Base-by-base conservation (phyloP, 1,284 basidiomycete genomes). In the Cutaneotrichosporon sp. region DNA sequence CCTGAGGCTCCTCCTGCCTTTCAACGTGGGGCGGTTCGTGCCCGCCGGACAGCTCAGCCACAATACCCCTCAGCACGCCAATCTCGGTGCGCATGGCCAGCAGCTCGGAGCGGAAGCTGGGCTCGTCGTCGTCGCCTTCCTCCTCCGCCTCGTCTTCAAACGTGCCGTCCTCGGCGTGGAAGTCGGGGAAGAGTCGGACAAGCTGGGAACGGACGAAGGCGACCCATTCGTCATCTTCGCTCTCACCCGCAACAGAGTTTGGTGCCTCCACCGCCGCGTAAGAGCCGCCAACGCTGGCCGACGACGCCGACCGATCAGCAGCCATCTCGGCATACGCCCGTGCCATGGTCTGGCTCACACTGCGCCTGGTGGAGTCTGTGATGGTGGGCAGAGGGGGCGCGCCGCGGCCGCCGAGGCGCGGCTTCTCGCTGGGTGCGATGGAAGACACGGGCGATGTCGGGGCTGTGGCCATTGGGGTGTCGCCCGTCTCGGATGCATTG, bases 171-270 rank as follows among this genome's bases (percentile, higher is more conserved):
- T 31, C 52, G n/a, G 32, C 32, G 16, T 49, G 25, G 54, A 67
- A 63, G 46, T 71, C 69, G n/a, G 69, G 69, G 51, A 71, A 71
- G 14, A 71, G 55, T 16, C 59, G 52, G 5, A 52, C 55, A n/a
- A 71, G 63, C 52, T 71, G 69, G 25, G 55, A 27, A 11, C 65
- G 54, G 25, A 71, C 64, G 32, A 65, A 62, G n/a, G 49, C 46
- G 60, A 68, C 68, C 67, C 69, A 69, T 22, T 60, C 51, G 43
- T 69, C 68, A 41, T 66, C 65, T 19, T 60, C 51, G 59, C 38
- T 17, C 29, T 31, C 29, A 9, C 29, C 29, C 29, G 9, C 29
- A 31, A 31, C 29, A 31, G 14, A 31, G 29, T 14, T 61, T 31
- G 22, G 29, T 17, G 32, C 45, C 29, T 24, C 20, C 14, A 9